phyloP scores from a whole-genome alignment of 2,329 filamentous ascomycete species.

The Apiospora pterosperma region DNA sequence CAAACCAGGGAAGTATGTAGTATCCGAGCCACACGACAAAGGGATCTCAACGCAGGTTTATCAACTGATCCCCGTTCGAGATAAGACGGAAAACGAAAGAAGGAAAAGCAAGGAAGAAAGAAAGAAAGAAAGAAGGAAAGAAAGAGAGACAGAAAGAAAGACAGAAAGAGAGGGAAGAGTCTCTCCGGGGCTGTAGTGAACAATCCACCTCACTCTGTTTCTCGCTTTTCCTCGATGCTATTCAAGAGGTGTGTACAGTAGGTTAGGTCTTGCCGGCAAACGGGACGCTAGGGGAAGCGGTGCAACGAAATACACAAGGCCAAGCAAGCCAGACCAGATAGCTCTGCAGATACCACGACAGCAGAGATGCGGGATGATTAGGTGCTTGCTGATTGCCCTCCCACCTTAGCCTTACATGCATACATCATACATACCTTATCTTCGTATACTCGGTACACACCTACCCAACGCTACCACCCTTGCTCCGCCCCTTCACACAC shows the following conservation, averaged over 20 bases:
- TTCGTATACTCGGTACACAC: background rate
- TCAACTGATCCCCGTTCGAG: background rate
- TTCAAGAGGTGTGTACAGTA: background rate
- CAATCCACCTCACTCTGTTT: background rate
- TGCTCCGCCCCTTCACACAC: background rate
- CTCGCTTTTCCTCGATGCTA: background rate
- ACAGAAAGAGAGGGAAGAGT: background rate
- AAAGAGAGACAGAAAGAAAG: background rate
- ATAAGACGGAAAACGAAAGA: background rate
- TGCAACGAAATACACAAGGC: background rate
- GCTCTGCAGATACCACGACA: background rate
- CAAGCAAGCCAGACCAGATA: background rate
- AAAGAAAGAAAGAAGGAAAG: background rate
- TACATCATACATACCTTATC: background rate
- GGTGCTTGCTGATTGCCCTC: background rate
- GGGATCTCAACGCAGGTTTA: too few relatives aligned
- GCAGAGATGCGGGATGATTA: slow-evolving; percentile 1
- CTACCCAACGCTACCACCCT: too few relatives aligned
- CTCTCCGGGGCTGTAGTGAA: background rate
- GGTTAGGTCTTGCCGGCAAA: background rate
- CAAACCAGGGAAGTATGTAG: background rate
- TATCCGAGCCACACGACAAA: background rate
- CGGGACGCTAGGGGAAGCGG: background rate
- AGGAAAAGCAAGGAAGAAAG: background rate
- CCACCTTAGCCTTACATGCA: background rate